These are phyloP conservation scores for Hydnomerulius pinastri DNA, from an alignment of 768 basidiomycete species.

Conservation along the genomic window DNA sequence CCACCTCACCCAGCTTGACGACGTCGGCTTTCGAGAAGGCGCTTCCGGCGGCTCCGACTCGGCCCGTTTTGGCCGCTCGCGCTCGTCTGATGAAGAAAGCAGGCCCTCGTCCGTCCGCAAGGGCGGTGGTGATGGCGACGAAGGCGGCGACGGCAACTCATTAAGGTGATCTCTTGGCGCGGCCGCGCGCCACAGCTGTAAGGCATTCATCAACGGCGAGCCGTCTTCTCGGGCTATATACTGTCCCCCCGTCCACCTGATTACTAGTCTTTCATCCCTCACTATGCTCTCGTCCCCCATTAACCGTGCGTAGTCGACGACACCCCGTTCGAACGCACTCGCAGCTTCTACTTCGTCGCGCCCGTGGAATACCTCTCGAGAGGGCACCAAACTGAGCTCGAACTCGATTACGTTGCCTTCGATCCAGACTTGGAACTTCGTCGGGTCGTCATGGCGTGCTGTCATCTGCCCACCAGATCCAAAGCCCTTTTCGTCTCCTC, in stretches of 20 bases:
- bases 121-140: conserved; percentile 8
- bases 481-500: conserved; percentile 27
- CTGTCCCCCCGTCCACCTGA: conserved; percentile 71
- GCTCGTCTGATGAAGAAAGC: conserved; percentile 19
- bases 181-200: conserved; percentile 66
- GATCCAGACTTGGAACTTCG: conserved; percentile 63
- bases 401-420: conserved; percentile 64
- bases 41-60: conserved; percentile 40
- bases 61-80: conserved; percentile 35
- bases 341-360: conserved; percentile 56
- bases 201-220: conserved; percentile 73
- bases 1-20: conserved; percentile 82
- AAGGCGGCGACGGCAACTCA: conserved; percentile 8
- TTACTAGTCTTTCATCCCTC: conserved; percentile 63
- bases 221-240: conserved; percentile 78
- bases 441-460: conserved; percentile 59
- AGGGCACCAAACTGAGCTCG: conserved; percentile 67
- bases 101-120: conserved; percentile 31
- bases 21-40: conserved; percentile 44
- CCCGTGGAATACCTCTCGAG: conserved; percentile 29
- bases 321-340: conserved; percentile 56
- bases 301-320: conserved; percentile 65
- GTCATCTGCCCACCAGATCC: conserved; percentile 59
- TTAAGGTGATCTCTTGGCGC: conserved; percentile 28
- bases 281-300: conserved; percentile 65